Percentiles rank a stretch among this genome's conserved stretches.
phyloP scores from a whole-genome alignment of 768 basidiomycete genomes.

The Pisolithus tinctorius region DNA sequence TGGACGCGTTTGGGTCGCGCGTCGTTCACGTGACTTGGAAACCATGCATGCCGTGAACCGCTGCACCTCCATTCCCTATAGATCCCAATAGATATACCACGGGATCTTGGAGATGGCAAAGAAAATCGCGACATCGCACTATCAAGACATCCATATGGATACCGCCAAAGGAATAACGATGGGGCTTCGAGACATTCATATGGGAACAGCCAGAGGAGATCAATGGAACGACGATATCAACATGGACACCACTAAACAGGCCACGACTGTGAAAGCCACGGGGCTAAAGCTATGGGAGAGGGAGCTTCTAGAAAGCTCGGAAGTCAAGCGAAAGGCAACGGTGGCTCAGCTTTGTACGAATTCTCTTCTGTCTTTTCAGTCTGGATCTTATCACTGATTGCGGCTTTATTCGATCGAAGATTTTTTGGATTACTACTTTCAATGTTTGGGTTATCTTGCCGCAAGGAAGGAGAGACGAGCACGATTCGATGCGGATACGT shows the following conservation, averaged over 20 bases:
- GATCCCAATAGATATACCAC: neutral
- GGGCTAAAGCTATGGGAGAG: constrained; percentile 75
- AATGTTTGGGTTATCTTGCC: constrained; percentile 83
- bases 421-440: constrained; percentile 98
- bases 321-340: constrained; percentile 92
- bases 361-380: neutral
- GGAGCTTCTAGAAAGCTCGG: constrained; percentile 74
- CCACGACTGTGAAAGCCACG: constrained; percentile 44
- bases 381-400: constrained; percentile 2
- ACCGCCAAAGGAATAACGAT: constrained; percentile 59
- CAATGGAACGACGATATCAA: constrained; percentile 45
- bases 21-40: constrained; percentile 17
- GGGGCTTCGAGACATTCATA: constrained; percentile 46
- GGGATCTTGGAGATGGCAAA: neutral
- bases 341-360: constrained; percentile 91
- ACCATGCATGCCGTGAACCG: no score
- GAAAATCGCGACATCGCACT: constrained; percentile 18
- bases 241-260: constrained; percentile 46
- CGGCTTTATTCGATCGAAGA: constrained; percentile 38
- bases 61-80: neutral
- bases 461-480: constrained; percentile 78
- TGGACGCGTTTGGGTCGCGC: constrained; percentile 1
- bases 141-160: constrained; percentile 69
- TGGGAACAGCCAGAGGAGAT: constrained; percentile 57
- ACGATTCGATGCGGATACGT: constrained; percentile 79